Evolutionary conservation across 495 filamentous ascomycete species (phyloP), one percentile per base, ranked within the genome.

Genomic region (Penicillium ucsense): DNA sequence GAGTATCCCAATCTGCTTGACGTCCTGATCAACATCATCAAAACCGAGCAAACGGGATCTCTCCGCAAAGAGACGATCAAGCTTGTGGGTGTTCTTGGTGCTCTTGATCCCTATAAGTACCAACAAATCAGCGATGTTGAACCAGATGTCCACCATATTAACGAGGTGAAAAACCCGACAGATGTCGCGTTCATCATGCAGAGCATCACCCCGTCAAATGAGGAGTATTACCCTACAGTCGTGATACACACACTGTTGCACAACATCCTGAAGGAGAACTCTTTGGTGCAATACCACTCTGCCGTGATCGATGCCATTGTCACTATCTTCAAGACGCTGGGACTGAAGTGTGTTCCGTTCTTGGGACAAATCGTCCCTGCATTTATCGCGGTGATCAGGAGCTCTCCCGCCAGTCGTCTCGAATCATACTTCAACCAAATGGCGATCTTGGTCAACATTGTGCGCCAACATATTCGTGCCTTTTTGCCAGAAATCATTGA

Each of bases 151-250:
- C 73, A 73, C 34, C 66, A 74, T 50, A 72, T 74, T 52, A 72
- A 74, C 38, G 72, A 80, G 46, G 71, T 75, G 29, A 77, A 86
- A 49, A 71, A 72, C 30, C 78, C 92, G 45, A 94, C 89, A 9
- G 92, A 99, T 70, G 94, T 99, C 41, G 89, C 89, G 9, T 74
- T 99, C 20, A 95, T 99, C 70, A 97, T 99, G 89, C 85, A 84
- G 50, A 90, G 92, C 8, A 77, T 95, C n/a, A 96, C 89, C 3
- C 94, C 92, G 3, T 95, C 89, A 0, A 92, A 88, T 49, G 94
- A 99, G 57, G 92, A 99, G 49, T 99, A 97, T 58, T 97, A 95
- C 58, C 92, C 92, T 3, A 97, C 94, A 0, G 89, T 99, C 12
- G 94, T 96, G 36, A 95, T 99, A 57, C 92, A 94, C 55, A 91